These are phyloP conservation scores for Clavispora fructus DNA, from an alignment of 805 yeast species.

Conservation along the genomic window DNA sequence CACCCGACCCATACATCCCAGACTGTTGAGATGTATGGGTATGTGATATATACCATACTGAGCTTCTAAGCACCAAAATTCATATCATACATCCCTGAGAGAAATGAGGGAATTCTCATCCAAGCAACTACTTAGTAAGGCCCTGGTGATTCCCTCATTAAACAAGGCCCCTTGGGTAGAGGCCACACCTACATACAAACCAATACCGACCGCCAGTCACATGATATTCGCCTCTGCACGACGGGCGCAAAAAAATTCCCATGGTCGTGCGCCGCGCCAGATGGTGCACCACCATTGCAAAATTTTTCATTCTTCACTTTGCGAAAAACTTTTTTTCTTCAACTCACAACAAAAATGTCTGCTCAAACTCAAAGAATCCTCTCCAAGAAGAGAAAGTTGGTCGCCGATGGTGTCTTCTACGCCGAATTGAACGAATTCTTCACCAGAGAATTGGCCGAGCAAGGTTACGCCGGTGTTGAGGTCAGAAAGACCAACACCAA, in stretches of 20 bases:
- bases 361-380: slow-evolving; percentile 41
- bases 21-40: too few relatives aligned
- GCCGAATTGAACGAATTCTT: slow-evolving; percentile 99
- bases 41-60: too few relatives aligned
- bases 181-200: too few relatives aligned
- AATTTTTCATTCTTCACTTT: slow-evolving; percentile 5
- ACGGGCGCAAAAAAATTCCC: background rate
- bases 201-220: too few relatives aligned
- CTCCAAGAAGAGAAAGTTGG: slow-evolving; percentile 98
- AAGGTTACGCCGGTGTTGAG: slow-evolving; percentile 99
- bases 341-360: slow-evolving; percentile 18
- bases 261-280: slow-evolving; percentile 1
- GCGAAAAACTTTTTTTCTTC: slow-evolving; percentile 1
- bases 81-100: too few relatives aligned
- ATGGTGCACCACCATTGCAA: background rate
- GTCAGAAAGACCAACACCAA: slow-evolving; percentile 97
- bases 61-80: too few relatives aligned
- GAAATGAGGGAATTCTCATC: too few relatives aligned
- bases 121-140: too few relatives aligned
- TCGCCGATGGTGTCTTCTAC: slow-evolving; percentile 99
- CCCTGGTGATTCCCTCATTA: too few relatives aligned
- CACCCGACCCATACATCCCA: too few relatives aligned
- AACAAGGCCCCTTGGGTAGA: too few relatives aligned
- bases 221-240: background rate
- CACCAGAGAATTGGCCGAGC: slow-evolving; percentile 99